These are phyloP conservation scores for Nicotiana obtusifolia DNA, from an alignment of 257 asterid genomes.

Conservation along the genomic window DNA sequence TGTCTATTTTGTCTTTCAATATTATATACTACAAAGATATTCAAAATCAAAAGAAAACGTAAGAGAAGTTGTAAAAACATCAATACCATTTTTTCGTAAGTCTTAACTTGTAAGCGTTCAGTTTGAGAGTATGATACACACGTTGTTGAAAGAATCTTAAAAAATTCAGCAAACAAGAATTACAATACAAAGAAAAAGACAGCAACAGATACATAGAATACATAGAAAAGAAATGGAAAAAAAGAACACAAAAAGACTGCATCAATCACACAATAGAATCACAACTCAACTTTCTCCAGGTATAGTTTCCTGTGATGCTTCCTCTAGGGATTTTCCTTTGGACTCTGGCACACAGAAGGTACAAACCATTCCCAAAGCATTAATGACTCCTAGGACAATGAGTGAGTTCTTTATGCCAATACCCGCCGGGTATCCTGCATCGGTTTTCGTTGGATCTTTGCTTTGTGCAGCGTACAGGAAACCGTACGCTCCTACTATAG, in stretches of 20 bases:
- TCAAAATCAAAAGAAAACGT: no score
- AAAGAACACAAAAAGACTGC: background rate
- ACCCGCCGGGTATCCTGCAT: constrained; percentile 23
- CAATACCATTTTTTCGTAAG: no score
- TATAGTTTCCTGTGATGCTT: background rate
- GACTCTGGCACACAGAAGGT: constrained; percentile 23
- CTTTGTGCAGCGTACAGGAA: constrained; percentile 24
- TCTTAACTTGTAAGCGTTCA: no score
- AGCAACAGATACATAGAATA: background rate
- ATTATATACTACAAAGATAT: no score
- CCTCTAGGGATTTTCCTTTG: background rate
- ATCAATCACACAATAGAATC: background rate
- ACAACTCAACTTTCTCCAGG: background rate
- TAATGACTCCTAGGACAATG: constrained; percentile 8
- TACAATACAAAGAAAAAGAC: no score
- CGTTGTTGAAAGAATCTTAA: no score
- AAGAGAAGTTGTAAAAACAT: no score
- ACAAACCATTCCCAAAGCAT: constrained; percentile 9
- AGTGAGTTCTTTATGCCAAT: constrained; percentile 22
- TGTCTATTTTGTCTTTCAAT: no score
- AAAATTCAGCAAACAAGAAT: no score
- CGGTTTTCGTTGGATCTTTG: constrained; percentile 7
- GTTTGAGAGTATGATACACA: no score
- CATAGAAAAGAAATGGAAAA: background rate
- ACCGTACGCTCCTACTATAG: constrained; percentile 25